Evolutionary conservation across 805 yeast species (phyloP), one percentile per base, ranked within the genome.

Genomic region (Starmera pachycereana): DNA sequence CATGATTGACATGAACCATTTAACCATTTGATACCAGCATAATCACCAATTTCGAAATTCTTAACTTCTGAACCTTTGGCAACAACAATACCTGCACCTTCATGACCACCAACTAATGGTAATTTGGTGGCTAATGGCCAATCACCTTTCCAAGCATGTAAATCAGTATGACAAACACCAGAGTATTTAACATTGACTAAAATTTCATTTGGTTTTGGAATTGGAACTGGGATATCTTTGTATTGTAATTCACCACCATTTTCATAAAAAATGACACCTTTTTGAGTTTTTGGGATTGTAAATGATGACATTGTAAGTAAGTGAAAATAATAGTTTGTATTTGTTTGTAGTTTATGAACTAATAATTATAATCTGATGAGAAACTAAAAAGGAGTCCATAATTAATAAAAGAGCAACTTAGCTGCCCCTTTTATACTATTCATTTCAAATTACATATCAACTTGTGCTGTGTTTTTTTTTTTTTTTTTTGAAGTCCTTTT

Each of bases 91-190:
- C 81, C 81, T 35, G 80, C 79, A 64, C 81, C 81, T 61, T 75
- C 81, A 61, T 75, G 81, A 53, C 81, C 81, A 49, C 81, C 81
- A 35, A 75, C 78, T 50, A 75, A 63, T 25, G 80, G 81, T 51
- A 74, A 65, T 50, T 72, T 73, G 43, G 68, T 63, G 25, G 54
- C 61, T 49, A 72, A 56, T 35, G 78, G 77, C 78, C 78, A 73
- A 52, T 73, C 78, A 44, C 90, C 90, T 59, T 80, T 76, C 76
- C 76, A 73, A 32, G 78, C 78, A 52, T 73, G 78, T 50, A 73
- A 61, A 54, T 73, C 78, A 8, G 78, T 72, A 58, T 73, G 78
- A 51, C 78, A 73, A 16, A 73, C 78, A 52, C 78, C 78, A 7
- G 78, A 72, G 57, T 71, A 73, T 54, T 71, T 67, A 22, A 22